Evolutionary conservation across 2,329 filamentous ascomycete species (phyloP).

Genomic region (Trichoderma atrobrunneum): DNA sequence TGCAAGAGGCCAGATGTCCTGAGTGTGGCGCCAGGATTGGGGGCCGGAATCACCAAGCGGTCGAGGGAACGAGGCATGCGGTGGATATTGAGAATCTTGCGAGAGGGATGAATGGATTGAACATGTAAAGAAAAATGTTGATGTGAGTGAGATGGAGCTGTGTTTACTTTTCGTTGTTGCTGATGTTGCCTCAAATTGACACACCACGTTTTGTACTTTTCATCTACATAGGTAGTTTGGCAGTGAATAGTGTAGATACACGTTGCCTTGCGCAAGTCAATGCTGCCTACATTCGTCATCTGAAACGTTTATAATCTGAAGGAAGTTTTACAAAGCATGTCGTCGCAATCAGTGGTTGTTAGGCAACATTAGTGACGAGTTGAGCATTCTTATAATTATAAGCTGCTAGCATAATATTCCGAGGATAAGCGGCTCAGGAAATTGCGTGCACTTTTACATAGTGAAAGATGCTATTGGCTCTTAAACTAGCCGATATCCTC

Average conservation of each 20-base stretch:
- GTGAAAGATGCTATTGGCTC: background rate
- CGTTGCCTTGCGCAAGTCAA: background rate
- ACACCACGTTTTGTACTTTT: background rate
- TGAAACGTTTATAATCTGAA: background rate
- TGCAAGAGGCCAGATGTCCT: constrained; percentile 58
- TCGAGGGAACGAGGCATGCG: constrained; percentile 50
- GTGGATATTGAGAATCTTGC: constrained; percentile 20
- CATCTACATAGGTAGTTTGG: background rate
- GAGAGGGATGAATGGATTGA: background rate
- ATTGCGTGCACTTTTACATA: background rate
- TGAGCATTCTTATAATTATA: background rate
- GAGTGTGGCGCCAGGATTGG: constrained; percentile 59
- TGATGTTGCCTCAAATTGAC: background rate
- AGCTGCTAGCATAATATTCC: background rate
- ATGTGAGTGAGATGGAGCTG: background rate
- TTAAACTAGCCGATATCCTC: background rate
- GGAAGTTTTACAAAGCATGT: background rate
- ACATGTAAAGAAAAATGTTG: background rate
- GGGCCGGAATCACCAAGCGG: constrained; percentile 49
- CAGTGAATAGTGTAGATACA: background rate
- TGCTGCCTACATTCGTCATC: background rate
- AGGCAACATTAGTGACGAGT: background rate
- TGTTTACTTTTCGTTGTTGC: background rate
- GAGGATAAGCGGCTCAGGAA: background rate
- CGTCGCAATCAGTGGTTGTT: background rate